phyloP scores from a whole-genome alignment of 441 rosid genomes.

The Kokia cookei region DNA sequence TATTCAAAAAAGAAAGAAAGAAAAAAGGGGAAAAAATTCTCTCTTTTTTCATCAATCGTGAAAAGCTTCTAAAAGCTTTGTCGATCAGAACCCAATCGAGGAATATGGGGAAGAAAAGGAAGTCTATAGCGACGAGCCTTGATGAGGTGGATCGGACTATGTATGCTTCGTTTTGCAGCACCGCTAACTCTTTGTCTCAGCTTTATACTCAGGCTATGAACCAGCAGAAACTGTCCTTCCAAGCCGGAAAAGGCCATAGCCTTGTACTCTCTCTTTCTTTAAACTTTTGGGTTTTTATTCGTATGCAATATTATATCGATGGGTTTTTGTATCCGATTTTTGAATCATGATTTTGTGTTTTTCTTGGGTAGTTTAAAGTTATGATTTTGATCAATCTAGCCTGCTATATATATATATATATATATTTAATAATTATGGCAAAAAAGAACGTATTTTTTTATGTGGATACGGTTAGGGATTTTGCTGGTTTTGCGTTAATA shows the following conservation, averaged over 20 bases:
- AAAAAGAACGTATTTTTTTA: background rate
- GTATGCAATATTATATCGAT: background rate
- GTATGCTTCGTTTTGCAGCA: constrained; percentile 78
- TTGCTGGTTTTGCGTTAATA: background rate
- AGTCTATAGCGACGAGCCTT: constrained; percentile 70
- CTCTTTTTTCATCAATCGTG: background rate
- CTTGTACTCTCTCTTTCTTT: constrained; percentile 32
- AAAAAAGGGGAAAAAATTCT: background rate
- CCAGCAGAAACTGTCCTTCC: constrained; percentile 79
- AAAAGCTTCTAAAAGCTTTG: background rate
- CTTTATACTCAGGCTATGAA: constrained; percentile 88
- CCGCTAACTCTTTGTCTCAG: constrained; percentile 84
- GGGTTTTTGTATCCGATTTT: background rate
- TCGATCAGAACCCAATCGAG: background rate
- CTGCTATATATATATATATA: background rate
- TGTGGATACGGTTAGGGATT: background rate
- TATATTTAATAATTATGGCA: background rate
- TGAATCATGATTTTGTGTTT: background rate
- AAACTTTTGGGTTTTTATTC: background rate
- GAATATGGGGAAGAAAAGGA: constrained; percentile 85
- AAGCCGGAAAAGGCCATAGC: constrained; percentile 90
- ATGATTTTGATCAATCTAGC: constrained; percentile 2
- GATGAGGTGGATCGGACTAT: constrained; percentile 97
- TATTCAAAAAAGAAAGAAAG: background rate
- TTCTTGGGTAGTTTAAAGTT: background rate